Percentiles rank a stretch among this genome's conserved stretches.
These are phyloP conservation scores for Saururus chinensis DNA, from an alignment of 164 flowering plant genomes.

Conservation along the genomic window DNA sequence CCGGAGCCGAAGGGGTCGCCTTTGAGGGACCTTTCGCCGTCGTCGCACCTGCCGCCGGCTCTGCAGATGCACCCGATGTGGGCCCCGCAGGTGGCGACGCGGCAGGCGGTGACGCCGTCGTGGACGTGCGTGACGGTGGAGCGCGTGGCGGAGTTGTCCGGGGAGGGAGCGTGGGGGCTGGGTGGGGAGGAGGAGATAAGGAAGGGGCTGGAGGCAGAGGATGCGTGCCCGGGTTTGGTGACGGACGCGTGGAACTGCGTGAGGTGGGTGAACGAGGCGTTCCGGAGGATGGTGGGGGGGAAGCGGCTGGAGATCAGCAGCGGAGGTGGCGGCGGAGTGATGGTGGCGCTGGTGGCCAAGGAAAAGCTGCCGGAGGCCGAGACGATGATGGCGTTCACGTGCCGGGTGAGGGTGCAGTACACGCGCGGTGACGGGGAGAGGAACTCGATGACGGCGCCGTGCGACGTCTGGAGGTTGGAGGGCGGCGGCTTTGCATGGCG, in stretches of 20 bases:
- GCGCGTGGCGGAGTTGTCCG: slow-evolving; percentile 49
- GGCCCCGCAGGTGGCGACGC: slow-evolving; percentile 1
- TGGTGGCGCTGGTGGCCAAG: slow-evolving; percentile 40
- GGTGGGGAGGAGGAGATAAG: slow-evolving; percentile 38
- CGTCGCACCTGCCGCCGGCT: not conserved
- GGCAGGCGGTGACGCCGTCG: slow-evolving; percentile 20
- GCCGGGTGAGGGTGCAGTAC: slow-evolving; percentile 62
- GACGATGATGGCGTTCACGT: slow-evolving; percentile 40
- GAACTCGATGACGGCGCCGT: slow-evolving; percentile 43
- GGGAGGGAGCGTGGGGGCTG: slow-evolving; percentile 12
- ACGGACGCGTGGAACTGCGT: slow-evolving; percentile 53
- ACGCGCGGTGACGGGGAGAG: slow-evolving; percentile 24
- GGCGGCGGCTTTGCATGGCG: slow-evolving; percentile 90
- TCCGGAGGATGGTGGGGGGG: slow-evolving; percentile 30
- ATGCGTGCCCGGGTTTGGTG: slow-evolving; percentile 78
- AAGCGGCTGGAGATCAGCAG: not conserved
- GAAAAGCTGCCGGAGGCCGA: slow-evolving; percentile 17
- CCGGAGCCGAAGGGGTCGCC: slow-evolving; percentile 30
- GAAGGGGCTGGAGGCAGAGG: slow-evolving; percentile 35
- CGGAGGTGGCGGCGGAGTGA: slow-evolving; percentile 13
- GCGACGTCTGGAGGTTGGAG: slow-evolving; percentile 70
- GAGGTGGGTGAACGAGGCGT: slow-evolving; percentile 61
- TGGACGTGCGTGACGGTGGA: slow-evolving; percentile 67
- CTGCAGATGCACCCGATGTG: not conserved
- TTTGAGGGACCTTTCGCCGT: not conserved